A percentile compares a stretch with the other conserved stretches of the same genome.
These are phyloP conservation scores for Pythium sukuiense DNA, from an alignment of 352 stramenopile species.

Conservation along the genomic window DNA sequence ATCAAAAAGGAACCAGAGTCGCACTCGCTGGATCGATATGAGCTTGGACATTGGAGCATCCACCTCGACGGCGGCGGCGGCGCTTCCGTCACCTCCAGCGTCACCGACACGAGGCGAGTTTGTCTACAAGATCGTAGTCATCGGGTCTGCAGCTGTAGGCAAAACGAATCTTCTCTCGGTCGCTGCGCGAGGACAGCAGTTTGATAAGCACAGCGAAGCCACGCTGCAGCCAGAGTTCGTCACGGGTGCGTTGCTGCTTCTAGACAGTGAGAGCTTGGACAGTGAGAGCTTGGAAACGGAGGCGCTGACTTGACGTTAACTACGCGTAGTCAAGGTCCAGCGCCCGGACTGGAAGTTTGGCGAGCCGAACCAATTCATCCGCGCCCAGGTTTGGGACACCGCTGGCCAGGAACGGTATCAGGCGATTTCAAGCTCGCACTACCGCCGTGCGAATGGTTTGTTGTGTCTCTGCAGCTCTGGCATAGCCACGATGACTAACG, in stretches of 20 bases:
- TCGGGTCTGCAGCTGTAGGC: constrained; percentile 56
- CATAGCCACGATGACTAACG: not conserved
- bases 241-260: constrained; percentile 33
- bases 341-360: constrained; percentile 71
- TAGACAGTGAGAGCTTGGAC: too few relatives aligned
- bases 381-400: constrained; percentile 72
- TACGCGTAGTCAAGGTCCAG: constrained; percentile 61
- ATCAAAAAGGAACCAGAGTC: not conserved
- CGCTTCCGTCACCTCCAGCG: constrained; percentile 33
- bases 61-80: not conserved
- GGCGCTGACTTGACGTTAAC: not conserved
- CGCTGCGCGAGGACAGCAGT: constrained; percentile 53
- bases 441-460: constrained; percentile 56
- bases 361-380: constrained; percentile 63
- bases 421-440: constrained; percentile 74
- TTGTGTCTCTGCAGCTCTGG: not conserved
- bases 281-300: not conserved
- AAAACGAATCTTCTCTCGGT: constrained; percentile 69
- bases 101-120: constrained; percentile 43
- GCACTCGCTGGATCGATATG: not conserved
- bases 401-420: constrained; percentile 71
- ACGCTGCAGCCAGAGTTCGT: constrained; percentile 68
- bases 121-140: constrained; percentile 67
- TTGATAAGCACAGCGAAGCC: constrained; percentile 47
- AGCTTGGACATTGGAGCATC: not conserved